Percentiles rank a stretch among this genome's conserved stretches.
Conservation (phyloP, 2,329 filamentous ascomycete species). For the Coniochaeta sp. region DNA sequence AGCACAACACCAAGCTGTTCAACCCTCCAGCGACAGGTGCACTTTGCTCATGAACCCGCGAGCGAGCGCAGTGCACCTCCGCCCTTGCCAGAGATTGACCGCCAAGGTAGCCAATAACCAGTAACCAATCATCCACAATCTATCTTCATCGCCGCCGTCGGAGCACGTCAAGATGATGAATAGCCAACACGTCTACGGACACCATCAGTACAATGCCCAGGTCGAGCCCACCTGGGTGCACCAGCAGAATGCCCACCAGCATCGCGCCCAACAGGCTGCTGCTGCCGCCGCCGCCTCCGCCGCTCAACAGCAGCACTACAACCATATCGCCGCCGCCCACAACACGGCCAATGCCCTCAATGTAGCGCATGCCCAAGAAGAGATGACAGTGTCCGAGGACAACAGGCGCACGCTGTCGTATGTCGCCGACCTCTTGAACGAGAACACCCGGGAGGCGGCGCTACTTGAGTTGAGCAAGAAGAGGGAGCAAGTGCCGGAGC, state of each 20-base stretch:
- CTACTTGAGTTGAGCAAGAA: constrained; percentile 97
- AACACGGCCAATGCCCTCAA: constrained; percentile 41
- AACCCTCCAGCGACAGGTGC: background rate
- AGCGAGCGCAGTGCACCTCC: constrained; percentile 2
- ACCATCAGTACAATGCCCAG: constrained; percentile 59
- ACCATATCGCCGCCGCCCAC: constrained; percentile 61
- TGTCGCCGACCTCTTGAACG: constrained; percentile 86
- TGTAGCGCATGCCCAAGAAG: constrained; percentile 47
- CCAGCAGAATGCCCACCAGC: constrained; percentile 52
- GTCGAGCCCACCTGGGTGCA: constrained; percentile 61
- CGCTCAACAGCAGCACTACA: constrained; percentile 58
- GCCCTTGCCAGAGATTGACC: background rate
- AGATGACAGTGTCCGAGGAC: constrained; percentile 71
- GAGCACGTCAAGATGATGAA: constrained; percentile 47
- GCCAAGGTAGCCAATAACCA: background rate
- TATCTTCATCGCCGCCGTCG: background rate
- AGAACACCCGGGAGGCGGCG: constrained; percentile 79
- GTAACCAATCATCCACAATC: background rate
- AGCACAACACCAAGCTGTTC: background rate
- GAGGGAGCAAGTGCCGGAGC: constrained; percentile 91
- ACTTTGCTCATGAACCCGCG: constrained; percentile 3
- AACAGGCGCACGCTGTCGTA: constrained; percentile 88
- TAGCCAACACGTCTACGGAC: constrained; percentile 57
- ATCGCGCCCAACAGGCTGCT: constrained; percentile 39
- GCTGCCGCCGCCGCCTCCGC: constrained; percentile 44